phyloP scores from a whole-genome alignment of 305 asterid genomes.

The Solanum hybrid region DNA sequence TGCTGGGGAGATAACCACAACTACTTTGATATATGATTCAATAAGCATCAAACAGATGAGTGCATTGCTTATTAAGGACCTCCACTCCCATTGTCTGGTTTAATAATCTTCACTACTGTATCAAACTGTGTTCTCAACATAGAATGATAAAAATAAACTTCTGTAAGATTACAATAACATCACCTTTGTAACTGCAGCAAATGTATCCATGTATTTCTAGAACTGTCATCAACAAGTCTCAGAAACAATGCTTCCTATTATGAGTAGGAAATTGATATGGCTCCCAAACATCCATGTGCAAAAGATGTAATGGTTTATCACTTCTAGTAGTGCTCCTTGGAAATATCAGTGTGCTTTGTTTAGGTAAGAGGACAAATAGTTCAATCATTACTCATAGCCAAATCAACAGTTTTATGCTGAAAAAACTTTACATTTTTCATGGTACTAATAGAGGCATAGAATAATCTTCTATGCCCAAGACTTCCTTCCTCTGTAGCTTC shows the following conservation, averaged over 20 bases:
- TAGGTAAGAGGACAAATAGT: not conserved
- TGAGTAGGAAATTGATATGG: not conserved
- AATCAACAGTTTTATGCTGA: not conserved
- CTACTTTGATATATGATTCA: not conserved
- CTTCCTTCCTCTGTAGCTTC: not conserved
- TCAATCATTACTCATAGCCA: not conserved
- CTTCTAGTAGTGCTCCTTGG: not conserved
- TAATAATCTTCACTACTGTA: not conserved
- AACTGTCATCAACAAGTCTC: not conserved
- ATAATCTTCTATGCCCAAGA: not conserved
- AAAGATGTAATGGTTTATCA: not conserved
- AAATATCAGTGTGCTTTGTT: not conserved
- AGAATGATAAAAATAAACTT: not conserved
- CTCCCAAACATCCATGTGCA: not conserved
- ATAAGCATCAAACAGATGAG: not conserved
- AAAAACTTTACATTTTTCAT: not conserved
- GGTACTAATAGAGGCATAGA: not conserved
- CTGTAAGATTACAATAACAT: not conserved
- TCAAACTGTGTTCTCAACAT: not conserved
- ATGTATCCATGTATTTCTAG: not conserved
- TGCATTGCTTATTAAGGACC: not conserved
- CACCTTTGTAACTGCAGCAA: not conserved
- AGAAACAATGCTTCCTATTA: not conserved
- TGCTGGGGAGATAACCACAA: not conserved
- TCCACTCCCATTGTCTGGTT: not conserved